Evolutionary conservation across 2,329 filamentous ascomycete genomes (phyloP).

Genomic region (Ophiocordyceps australis): DNA sequence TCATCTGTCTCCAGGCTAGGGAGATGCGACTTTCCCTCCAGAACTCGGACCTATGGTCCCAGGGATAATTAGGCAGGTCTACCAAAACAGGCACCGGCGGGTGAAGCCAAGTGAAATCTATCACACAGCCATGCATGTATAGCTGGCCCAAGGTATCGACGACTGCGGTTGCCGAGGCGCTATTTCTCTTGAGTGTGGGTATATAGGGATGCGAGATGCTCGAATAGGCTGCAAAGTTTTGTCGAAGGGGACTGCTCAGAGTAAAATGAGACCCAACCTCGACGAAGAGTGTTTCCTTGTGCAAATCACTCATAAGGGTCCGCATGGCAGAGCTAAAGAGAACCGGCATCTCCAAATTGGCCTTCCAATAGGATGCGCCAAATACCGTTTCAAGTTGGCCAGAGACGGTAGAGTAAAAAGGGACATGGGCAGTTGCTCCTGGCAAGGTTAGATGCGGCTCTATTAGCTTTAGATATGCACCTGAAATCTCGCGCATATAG

Average conservation of each 20-base stretch:
- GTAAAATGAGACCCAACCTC: slow-evolving; percentile 8
- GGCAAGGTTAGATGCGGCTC: no score
- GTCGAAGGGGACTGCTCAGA: slow-evolving; percentile 5
- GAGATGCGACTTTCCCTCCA: slow-evolving; percentile 4
- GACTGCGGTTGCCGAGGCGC: slow-evolving; percentile 1
- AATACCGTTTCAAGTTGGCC: background rate
- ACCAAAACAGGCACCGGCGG: background rate
- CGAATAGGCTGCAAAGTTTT: slow-evolving; percentile 1
- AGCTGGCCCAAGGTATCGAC: slow-evolving; percentile 4
- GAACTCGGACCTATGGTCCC: slow-evolving; percentile 3
- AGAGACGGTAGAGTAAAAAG: slow-evolving; percentile 2
- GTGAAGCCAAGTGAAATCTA: slow-evolving; percentile 2
- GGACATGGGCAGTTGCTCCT: background rate
- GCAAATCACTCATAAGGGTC: background rate
- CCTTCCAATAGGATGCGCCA: slow-evolving; percentile 2
- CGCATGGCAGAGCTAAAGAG: slow-evolving; percentile 2
- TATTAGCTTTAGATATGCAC: no score
- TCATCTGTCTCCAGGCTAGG: slow-evolving; percentile 2
- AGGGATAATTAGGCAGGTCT: slow-evolving; percentile 5
- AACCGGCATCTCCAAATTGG: slow-evolving; percentile 3
- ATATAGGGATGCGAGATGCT: slow-evolving; percentile 1
- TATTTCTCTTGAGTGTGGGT: slow-evolving; percentile 1
- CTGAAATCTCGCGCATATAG: no score
- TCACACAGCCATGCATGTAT: background rate
- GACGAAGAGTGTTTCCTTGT: slow-evolving; percentile 3